Base-by-base conservation (phyloP, 768 basidiomycete genomes). In the Cytidiella melzeri region DNA sequence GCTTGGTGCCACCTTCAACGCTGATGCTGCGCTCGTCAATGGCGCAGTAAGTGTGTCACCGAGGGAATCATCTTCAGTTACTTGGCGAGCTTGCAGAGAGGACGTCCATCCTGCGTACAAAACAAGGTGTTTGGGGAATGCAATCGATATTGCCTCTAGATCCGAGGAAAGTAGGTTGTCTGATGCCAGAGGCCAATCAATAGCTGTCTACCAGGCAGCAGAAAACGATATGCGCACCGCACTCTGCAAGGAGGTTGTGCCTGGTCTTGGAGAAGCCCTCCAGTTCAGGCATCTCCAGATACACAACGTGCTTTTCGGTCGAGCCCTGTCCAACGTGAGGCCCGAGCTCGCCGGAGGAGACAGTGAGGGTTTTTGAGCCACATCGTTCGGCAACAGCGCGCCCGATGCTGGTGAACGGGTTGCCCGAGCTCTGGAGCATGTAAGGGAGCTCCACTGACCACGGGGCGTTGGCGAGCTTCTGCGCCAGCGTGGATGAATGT, bases 371-470 rank as follows among this genome's bases (percentile, higher is more conserved):
- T 28, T 69, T 65, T 2, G 82, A 76, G 21, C 70, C 71, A 63
- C 87, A 90, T 46, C 69, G 75, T 40, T 65, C 54, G 6, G 80
- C 66, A 40, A 89, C 58, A 19, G 61, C 58, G 46, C 73, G 62
- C 1, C 74, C 71, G 24, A 80, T 56, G 18, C 68, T 63, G 15
- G 62, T 57, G 60, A 65, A 45, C 58, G 59, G 59, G 64, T 50
- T 39, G 55, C 54, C 56, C 56, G 57, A 26, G 1, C 39, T 42
- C 54, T 56, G 66, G 52, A 65, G 71, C 10, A 81, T 70, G 57
- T 88, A 81, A 2, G 86, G 80, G 27, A 81, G 73, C 63, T 87
- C 82, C 20, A 80, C 67, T 21, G 79, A 70, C 2, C 75, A 81
- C 0, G 79, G 69, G 2, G 85, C 69, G 1, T 68, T 67, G 3